These are phyloP conservation scores for Pichia exigua DNA, from an alignment of 805 yeast species.

Conservation along the genomic window DNA sequence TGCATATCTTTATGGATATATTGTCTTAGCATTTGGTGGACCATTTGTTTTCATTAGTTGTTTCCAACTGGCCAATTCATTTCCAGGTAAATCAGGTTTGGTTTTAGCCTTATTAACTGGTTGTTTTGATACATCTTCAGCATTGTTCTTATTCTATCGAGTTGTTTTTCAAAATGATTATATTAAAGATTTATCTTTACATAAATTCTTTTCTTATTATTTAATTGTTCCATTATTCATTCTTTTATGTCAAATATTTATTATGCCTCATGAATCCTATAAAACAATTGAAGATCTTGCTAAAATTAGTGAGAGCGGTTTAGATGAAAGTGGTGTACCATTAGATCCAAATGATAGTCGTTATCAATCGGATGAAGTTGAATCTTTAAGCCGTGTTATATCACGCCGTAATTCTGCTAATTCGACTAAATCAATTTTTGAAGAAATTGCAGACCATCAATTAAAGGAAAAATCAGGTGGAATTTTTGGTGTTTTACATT, in stretches of 20 bases:
- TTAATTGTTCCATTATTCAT: slow-evolving; percentile 74
- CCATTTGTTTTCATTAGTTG: slow-evolving; percentile 89
- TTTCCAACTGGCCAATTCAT: slow-evolving; percentile 82
- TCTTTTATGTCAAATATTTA: slow-evolving; percentile 56
- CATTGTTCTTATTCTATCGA: slow-evolving; percentile 70
- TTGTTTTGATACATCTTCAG: slow-evolving; percentile 92
- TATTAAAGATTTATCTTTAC: slow-evolving; percentile 34
- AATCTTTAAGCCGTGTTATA: slow-evolving; percentile 14
- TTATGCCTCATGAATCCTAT: slow-evolving; percentile 78
- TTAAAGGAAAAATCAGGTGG: slow-evolving; percentile 51
- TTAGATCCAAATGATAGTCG: slow-evolving; percentile 39
- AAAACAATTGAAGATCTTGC: slow-evolving; percentile 63
- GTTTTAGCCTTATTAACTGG: slow-evolving; percentile 81
- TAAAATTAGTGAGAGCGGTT: slow-evolving; percentile 62
- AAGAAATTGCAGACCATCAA: slow-evolving; percentile 55
- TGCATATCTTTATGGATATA: slow-evolving; percentile 67
- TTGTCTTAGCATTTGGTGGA: slow-evolving; percentile 78
- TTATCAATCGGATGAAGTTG: slow-evolving; percentile 16
- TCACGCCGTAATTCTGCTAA: slow-evolving; percentile 32
- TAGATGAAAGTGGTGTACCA: slow-evolving; percentile 62
- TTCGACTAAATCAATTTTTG: slow-evolving; percentile 49
- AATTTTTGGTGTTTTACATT: slow-evolving; percentile 75
- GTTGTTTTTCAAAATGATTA: slow-evolving; percentile 44
- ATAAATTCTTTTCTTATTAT: slow-evolving; percentile 58
- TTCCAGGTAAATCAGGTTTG: slow-evolving; percentile 76